Evolutionary conservation across 2,329 filamentous ascomycete genomes (phyloP), one percentile per base, ranked within the genome.

Genomic region (Davidsoniella neocaledoniae): DNA sequence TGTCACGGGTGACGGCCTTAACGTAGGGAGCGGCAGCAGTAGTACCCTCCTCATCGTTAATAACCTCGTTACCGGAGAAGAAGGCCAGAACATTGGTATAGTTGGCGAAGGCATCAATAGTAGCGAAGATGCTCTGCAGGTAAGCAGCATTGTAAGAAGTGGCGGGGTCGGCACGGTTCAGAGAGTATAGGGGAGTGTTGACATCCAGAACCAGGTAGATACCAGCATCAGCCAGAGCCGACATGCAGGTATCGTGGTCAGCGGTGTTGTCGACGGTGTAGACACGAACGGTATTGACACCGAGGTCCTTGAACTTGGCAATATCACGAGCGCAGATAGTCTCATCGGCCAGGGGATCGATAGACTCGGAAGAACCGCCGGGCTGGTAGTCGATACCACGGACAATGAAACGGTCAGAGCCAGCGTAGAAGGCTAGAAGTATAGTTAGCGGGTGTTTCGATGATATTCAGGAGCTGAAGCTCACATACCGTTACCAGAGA

Each of bases 121-220:
- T 94, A 51, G 87, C 83, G 62, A 94, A 94, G 62, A 94, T 72
- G 64, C 79, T 76, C 65, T 78, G 86, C 25, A 94, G 76, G 64
- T 94, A 94, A 56, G 77, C 77, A 53, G 80, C 74, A 66, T 94
- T 94, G 77, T 94, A 94, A 1, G 87, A 94, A 5, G 69, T 65
- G 43, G 68, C 90, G 6, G 67, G 64, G 45, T 67, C 70, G 52
- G 69, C 72, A 49, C 87, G 82, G 73, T 91, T 90, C 68, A 94
- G 73, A 1, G 86, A 91, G 73, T 94, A 94, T 56, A 78, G 72
- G 57, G 86, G 85, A 75, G 71, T 90, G 77, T 94, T 94, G 71
- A 91, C 83, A 60, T 94, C 87, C 47, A 94, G 72, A 37, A 93
- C 85, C 48, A 94, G 76, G 71, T 94, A 94, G 71, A 94, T 94